Percentiles rank a stretch among this genome's conserved stretches.
These are phyloP conservation scores for Osmanthus fragrans DNA, from an alignment of 257 asterid genomes.

Conservation along the genomic window DNA sequence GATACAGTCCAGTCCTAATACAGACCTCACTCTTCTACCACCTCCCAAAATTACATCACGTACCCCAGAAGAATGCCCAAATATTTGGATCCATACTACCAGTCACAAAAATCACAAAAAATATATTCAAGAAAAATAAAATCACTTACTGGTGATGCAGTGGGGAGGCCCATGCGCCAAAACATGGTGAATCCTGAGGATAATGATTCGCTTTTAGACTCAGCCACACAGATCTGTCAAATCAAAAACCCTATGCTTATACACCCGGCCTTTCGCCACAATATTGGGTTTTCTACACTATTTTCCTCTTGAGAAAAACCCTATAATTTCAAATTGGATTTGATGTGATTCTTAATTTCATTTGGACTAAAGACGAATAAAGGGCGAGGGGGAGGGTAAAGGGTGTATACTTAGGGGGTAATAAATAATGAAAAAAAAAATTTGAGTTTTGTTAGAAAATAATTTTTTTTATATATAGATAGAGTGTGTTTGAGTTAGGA, in stretches of 20 bases:
- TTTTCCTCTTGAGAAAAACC: slow-evolving; percentile 6
- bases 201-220: slow-evolving; percentile 26
- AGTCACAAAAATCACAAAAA: background rate
- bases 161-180: slow-evolving; percentile 86
- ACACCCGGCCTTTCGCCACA: slow-evolving; percentile 33
- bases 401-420: slow-evolving; percentile 12
- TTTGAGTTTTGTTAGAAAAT: background rate
- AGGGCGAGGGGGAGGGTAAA: background rate
- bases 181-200: slow-evolving; percentile 51
- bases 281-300: slow-evolving; percentile 9
- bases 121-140: slow-evolving; percentile 1
- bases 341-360: slow-evolving; percentile 25
- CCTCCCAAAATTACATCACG: slow-evolving; percentile 18
- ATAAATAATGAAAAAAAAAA: background rate
- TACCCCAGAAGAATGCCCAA: no score
- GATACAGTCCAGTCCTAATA: slow-evolving; percentile 7
- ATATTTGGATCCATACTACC: slow-evolving; percentile 27
- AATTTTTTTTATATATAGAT: no score
- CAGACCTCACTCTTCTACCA: slow-evolving; percentile 5
- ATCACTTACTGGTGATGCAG: slow-evolving; percentile 74
- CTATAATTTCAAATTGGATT: slow-evolving; percentile 28
- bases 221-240: slow-evolving; percentile 43
- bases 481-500: no score
- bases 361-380: slow-evolving; percentile 11
- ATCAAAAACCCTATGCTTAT: slow-evolving; percentile 42